Evolutionary conservation across 768 basidiomycete genomes (phyloP).

Genomic region (Xanthoconium stramineum): DNA sequence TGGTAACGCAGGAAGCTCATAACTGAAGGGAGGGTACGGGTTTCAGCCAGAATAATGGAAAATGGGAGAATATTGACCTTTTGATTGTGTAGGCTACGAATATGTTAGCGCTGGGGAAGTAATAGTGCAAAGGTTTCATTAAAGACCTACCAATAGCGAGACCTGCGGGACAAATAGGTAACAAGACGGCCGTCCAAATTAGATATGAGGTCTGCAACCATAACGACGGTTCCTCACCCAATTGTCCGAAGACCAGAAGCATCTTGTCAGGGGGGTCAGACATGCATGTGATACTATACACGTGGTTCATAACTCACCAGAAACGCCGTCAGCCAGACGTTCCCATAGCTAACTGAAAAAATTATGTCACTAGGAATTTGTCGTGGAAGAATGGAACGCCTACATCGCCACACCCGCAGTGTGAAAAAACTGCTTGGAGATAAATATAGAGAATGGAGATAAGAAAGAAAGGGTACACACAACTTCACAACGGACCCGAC

Average conservation of each 20-base stretch:
- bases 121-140: not conserved
- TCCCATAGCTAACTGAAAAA: slow-evolving; percentile 52
- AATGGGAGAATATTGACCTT: slow-evolving; percentile 27
- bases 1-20: slow-evolving; percentile 40
- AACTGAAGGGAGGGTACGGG: slow-evolving; percentile 26
- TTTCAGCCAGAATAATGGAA: not conserved
- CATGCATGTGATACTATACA: not conserved
- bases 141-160: slow-evolving; percentile 39
- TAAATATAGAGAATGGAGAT: not conserved
- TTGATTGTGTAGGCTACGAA: slow-evolving; percentile 41
- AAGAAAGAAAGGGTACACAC: slow-evolving; percentile 35
- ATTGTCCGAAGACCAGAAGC: slow-evolving; percentile 45
- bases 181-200: not conserved
- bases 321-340: slow-evolving; percentile 40
- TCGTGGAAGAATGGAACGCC: slow-evolving; percentile 14
- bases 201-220: not conserved
- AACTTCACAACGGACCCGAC: slow-evolving; percentile 54
- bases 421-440: slow-evolving; percentile 44
- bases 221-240: slow-evolving; percentile 36
- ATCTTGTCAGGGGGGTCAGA: slow-evolving; percentile 32
- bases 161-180: slow-evolving; percentile 20
- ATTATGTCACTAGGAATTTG: not conserved
- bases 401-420: slow-evolving; percentile 64
- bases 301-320: slow-evolving; percentile 38
- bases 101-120: slow-evolving; percentile 1